Conservation (phyloP, 2,329 filamentous ascomycete species). For the Apiospora hydei region DNA sequence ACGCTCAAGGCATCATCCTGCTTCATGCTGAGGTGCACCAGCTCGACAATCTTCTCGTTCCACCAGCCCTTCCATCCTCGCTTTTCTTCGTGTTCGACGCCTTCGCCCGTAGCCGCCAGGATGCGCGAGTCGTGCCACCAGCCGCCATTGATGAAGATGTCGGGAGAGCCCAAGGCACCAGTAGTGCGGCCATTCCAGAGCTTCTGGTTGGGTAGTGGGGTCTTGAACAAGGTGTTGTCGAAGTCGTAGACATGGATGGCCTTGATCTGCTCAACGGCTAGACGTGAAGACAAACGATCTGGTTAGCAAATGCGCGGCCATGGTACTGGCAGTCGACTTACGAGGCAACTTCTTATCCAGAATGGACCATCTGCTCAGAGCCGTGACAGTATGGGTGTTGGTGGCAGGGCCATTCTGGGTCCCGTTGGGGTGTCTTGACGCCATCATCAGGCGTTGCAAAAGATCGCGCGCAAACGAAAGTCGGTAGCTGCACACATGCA, state of each 20-base stretch:
- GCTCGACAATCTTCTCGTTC: slow-evolving; percentile 88
- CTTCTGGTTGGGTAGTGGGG: slow-evolving; percentile 86
- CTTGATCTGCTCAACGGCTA: slow-evolving; percentile 73
- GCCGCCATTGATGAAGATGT: slow-evolving; percentile 81
- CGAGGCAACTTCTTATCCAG: slow-evolving; percentile 74
- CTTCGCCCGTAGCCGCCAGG: slow-evolving; percentile 84
- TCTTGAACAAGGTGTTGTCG: slow-evolving; percentile 95
- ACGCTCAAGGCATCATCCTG: slow-evolving; percentile 87
- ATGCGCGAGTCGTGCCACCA: slow-evolving; percentile 98
- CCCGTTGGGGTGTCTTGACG: slow-evolving; percentile 32
- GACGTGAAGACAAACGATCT: slow-evolving; percentile 24
- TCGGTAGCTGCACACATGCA: slow-evolving; percentile 20
- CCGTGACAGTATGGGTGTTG: slow-evolving; percentile 67
- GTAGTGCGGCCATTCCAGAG: slow-evolving; percentile 85
- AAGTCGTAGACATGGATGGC: slow-evolving; percentile 95
- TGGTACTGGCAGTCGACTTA: slow-evolving; percentile 44
- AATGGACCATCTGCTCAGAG: slow-evolving; percentile 85
- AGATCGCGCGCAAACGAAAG: slow-evolving; percentile 22
- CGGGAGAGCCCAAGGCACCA: slow-evolving; percentile 76
- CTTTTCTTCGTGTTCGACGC: slow-evolving; percentile 80
- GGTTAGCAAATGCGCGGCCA: background rate
- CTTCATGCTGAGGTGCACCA: slow-evolving; percentile 81
- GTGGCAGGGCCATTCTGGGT: slow-evolving; percentile 32
- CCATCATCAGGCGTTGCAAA: slow-evolving; percentile 37
- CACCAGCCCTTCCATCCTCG: slow-evolving; percentile 93